Evolutionary conservation across 352 stramenopile genomes (phyloP).

Genomic region (Phytophthora citricola): DNA sequence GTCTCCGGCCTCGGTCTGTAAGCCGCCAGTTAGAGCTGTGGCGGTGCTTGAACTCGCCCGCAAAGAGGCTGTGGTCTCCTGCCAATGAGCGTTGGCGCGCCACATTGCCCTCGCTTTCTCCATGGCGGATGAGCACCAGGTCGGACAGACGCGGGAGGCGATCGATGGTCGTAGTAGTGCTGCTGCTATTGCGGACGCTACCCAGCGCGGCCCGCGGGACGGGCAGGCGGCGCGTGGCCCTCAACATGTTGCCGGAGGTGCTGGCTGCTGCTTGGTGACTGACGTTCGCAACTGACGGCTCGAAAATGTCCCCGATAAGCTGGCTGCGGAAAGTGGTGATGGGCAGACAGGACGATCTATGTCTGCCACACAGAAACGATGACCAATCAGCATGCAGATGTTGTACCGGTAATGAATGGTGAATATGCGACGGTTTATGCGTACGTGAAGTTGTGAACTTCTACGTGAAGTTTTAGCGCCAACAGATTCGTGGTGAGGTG

Average conservation of each 20-base stretch:
- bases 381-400: constrained; percentile 21
- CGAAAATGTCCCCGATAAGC: constrained; percentile 3
- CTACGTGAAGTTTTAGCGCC: too few relatives aligned
- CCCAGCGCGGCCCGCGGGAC: not conserved
- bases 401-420: constrained; percentile 8
- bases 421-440: constrained; percentile 2
- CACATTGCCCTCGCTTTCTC: constrained; percentile 91
- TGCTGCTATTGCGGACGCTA: constrained; percentile 3
- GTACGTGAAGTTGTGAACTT: too few relatives aligned
- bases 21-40: constrained; percentile 90
- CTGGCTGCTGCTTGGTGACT: constrained; percentile 18
- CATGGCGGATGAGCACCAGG: constrained; percentile 89
- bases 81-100: constrained; percentile 82
- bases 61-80: constrained; percentile 87
- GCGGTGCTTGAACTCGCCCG: constrained; percentile 89
- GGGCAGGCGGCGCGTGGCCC: constrained; percentile 20
- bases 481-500: not conserved
- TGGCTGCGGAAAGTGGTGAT: constrained; percentile 19
- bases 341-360: constrained; percentile 12
- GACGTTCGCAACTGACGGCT: constrained; percentile 39
- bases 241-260: constrained; percentile 23
- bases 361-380: constrained; percentile 26
- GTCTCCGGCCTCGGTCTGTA: constrained; percentile 79
- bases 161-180: constrained; percentile 16
- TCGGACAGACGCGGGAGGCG: constrained; percentile 71